Conservation (phyloP, 2,329 filamentous ascomycete species). For the Cadophora malorum region DNA sequence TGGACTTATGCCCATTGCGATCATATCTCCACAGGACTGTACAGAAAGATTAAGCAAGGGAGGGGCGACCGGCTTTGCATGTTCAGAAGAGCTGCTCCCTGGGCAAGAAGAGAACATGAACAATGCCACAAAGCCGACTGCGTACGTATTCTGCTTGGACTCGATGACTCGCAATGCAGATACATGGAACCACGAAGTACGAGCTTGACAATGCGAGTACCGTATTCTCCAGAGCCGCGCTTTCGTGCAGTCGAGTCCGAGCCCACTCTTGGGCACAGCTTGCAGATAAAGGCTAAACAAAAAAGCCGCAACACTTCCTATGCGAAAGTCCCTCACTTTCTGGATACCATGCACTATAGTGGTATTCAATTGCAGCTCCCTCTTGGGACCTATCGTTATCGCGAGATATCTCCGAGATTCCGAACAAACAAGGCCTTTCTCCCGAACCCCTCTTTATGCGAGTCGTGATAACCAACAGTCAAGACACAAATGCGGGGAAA, state of each 20-base stretch:
- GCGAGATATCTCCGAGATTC: constrained; percentile 16
- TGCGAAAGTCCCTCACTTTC: not conserved
- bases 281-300: constrained; percentile 1
- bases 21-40: no score
- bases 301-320: not conserved
- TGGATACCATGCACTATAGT: not conserved
- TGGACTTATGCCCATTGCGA: no score
- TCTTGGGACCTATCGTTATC: not conserved
- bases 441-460: constrained; percentile 10
- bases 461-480: not conserved
- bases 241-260: not conserved
- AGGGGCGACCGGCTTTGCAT: no score
- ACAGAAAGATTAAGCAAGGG: no score
- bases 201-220: not conserved
- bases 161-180: no score
- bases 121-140: no score
- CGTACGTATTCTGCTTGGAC: no score
- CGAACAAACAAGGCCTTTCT: constrained; percentile 8
- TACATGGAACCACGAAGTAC: no score
- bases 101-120: no score
- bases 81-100: no score
- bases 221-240: not conserved
- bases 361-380: not conserved
- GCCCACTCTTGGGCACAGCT: not conserved
- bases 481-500: constrained; percentile 11